Percentiles rank a stretch among this genome's conserved stretches.
Conservation (phyloP, 768 basidiomycete genomes). For the Macrolepiota dolichaula region DNA sequence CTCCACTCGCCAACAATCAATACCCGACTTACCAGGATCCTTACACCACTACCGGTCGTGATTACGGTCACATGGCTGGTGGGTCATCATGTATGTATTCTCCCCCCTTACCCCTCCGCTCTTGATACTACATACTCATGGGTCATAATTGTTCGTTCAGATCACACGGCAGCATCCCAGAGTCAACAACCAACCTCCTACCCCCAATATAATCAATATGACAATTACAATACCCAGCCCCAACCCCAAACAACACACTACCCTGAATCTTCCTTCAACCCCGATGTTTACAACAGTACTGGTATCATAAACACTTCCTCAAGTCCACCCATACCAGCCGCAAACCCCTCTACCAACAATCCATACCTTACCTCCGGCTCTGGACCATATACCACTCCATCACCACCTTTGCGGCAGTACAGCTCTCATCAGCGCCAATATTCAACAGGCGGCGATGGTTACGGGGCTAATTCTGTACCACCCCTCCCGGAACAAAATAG, state of each 20-base stretch:
- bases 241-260: slow-evolving; percentile 26
- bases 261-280: slow-evolving; percentile 22
- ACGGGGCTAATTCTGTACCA: slow-evolving; percentile 44
- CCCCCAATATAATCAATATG: slow-evolving; percentile 51
- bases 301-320: slow-evolving; percentile 10
- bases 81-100: slow-evolving; percentile 57
- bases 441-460: slow-evolving; percentile 54
- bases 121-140: too few relatives aligned
- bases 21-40: slow-evolving; percentile 34
- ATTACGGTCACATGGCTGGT: slow-evolving; percentile 54
- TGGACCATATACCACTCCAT: slow-evolving; percentile 24
- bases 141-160: slow-evolving; percentile 38
- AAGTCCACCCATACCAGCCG: slow-evolving; percentile 15
- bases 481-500: slow-evolving; percentile 30
- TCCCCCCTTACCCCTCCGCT: neutral
- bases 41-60: slow-evolving; percentile 25
- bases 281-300: slow-evolving; percentile 37
- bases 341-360: slow-evolving; percentile 14
- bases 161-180: slow-evolving; percentile 51
- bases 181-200: slow-evolving; percentile 46
- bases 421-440: slow-evolving; percentile 46
- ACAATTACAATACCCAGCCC: slow-evolving; percentile 19
- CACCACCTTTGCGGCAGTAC: slow-evolving; percentile 19
- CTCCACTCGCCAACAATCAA: slow-evolving; percentile 23
- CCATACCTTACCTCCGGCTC: slow-evolving; percentile 15